These are phyloP conservation scores for Phytophthora sp. DNA, from an alignment of 352 stramenopile species.

Conservation along the genomic window DNA sequence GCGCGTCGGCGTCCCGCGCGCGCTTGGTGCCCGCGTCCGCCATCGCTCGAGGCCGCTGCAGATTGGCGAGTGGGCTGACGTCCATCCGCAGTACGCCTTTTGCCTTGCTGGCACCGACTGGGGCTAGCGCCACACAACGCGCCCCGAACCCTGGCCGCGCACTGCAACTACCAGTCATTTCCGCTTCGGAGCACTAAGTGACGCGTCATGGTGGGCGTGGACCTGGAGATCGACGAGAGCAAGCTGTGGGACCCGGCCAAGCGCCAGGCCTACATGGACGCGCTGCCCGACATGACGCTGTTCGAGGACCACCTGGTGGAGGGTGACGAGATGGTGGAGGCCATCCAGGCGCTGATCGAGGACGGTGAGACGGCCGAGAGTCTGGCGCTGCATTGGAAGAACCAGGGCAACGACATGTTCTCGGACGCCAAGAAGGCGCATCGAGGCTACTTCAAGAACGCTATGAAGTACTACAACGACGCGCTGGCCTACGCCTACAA, in stretches of 20 bases:
- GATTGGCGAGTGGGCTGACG: conserved; percentile 21
- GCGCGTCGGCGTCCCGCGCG: conserved; percentile 14
- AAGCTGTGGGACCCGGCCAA: conserved; percentile 81
- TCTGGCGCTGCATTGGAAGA: conserved; percentile 88
- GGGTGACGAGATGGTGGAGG: conserved; percentile 85
- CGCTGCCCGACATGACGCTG: conserved; percentile 86
- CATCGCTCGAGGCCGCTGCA: conserved; percentile 19
- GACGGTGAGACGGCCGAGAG: conserved; percentile 88
- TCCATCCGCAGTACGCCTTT: conserved; percentile 23
- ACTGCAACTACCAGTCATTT: conserved; percentile 34
- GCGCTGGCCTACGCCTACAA: conserved; percentile 81
- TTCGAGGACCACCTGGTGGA: conserved; percentile 90
- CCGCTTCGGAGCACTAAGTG: conserved; percentile 2
- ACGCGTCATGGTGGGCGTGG: conserved; percentile 73
- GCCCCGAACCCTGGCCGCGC: not conserved
- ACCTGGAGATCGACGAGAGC: conserved; percentile 89
- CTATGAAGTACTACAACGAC: conserved; percentile 83
- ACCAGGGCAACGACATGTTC: conserved; percentile 90
- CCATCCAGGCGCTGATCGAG: conserved; percentile 87
- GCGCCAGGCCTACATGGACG: conserved; percentile 87
- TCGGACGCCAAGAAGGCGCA: conserved; percentile 73
- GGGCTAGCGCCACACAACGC: not conserved
- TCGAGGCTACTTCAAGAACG: conserved; percentile 73
- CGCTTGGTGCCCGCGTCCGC: conserved; percentile 43
- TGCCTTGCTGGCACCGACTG: conserved; percentile 1